Base-by-base conservation (phyloP, 108 stramenopile species). In the Skeletonema grethae region DNA sequence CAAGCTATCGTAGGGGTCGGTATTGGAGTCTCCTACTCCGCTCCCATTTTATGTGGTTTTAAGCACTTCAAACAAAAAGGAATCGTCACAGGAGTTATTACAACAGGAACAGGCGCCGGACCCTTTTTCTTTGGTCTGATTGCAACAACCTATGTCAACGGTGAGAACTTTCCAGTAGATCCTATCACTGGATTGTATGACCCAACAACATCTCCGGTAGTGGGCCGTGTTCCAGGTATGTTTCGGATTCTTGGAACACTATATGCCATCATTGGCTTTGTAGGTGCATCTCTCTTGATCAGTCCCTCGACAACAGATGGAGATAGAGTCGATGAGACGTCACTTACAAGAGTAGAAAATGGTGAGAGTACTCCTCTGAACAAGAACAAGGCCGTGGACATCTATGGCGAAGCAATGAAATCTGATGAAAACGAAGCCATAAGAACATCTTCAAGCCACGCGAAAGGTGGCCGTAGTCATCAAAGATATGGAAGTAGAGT, bases 51-150 rank as follows among this genome's bases (percentile, higher is more conserved):
- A 0, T 69, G 67, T 72, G 64, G 70, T 10, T 82, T 82, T 20
- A 70, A 76, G n/a, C 71, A 82, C 53, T 76, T 82, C 35, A 24
- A 76, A 50, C 76, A 76, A 31, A 82, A 76, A 61, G 80, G 80
- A 16, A 65, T 82, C 15, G 80, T 82, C 32, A 72, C 80, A 7
- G 80, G 80, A 12, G 55, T 82, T 4, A 72, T 82, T 45, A 82
- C 80, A 0, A 82, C 80, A 35, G 80, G 80, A 16, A 76, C 80
- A 31, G 80, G 80, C 4, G 64, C 64, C 3, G 80, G 80, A 28
- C 80, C 80, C 22, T 82, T 82, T 34, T 28, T 82, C 9, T 70
- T 70, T 11, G 76, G 76, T 0, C 66, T 82, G 15, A 28, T 82
- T 48, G 80, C 80, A 8, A 82, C 80, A 30, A 67, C 76, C n/a